Percentiles rank a stretch among this genome's conserved stretches.
These are phyloP conservation scores for Passalora sequoiae DNA, from an alignment of 2,329 filamentous ascomycete species.

Conservation along the genomic window DNA sequence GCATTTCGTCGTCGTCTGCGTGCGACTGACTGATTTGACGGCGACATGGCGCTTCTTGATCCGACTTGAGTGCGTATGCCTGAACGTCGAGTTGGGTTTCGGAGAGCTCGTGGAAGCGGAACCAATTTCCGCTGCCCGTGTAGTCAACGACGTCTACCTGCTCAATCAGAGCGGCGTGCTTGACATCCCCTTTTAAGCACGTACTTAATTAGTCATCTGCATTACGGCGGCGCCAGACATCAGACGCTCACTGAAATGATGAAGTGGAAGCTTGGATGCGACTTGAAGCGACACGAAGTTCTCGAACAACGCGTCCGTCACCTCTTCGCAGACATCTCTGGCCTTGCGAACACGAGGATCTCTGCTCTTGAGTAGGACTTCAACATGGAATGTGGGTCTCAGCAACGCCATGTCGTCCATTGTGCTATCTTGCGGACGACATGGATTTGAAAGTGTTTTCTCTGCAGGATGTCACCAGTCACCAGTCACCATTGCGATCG, in stretches of 20 bases:
- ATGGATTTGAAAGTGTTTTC: no score
- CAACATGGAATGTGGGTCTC: constrained; percentile 37
- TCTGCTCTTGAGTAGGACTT: constrained; percentile 34
- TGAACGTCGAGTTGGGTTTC: constrained; percentile 41
- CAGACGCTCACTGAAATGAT: no score
- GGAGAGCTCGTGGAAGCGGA: constrained; percentile 27
- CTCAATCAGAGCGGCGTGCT: constrained; percentile 30
- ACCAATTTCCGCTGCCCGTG: constrained; percentile 26
- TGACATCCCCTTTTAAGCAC: constrained; percentile 25
- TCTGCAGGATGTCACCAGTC: no score
- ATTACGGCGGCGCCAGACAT: no score
- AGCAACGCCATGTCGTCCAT: constrained; percentile 10
- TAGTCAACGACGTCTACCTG: constrained; percentile 38
- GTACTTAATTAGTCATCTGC: no score
- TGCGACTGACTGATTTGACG: constrained; percentile 21
- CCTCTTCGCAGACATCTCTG: constrained; percentile 20
- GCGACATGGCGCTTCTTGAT: constrained; percentile 24
- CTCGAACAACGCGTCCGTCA: constrained; percentile 32
- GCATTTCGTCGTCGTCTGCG: constrained; percentile 23
- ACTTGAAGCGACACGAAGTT: constrained; percentile 13
- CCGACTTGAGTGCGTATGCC: constrained; percentile 36
- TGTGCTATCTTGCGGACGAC: no score
- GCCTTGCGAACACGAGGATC: constrained; percentile 3
- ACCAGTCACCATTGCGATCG: no score
- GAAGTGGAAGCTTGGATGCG: no score